These are phyloP conservation scores for Beauveria caledonica DNA, from an alignment of 2,329 filamentous ascomycete species.

Conservation along the genomic window DNA sequence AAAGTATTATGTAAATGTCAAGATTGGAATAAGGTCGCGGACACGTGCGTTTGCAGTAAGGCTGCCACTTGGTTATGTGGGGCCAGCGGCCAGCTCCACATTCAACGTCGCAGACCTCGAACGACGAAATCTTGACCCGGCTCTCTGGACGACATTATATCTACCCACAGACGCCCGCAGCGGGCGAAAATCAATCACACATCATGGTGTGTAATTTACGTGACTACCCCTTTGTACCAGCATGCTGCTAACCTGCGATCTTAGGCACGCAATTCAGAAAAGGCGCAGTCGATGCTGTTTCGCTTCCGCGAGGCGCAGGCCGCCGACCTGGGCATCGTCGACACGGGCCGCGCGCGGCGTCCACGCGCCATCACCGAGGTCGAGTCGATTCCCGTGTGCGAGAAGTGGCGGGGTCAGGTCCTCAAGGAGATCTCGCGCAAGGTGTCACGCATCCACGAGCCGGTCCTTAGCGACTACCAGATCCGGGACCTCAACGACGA, in stretches of 20 bases:
- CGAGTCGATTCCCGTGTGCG: constrained; percentile 74
- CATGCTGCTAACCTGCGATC: constrained; percentile 10
- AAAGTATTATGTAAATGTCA: neutral
- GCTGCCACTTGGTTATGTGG: neutral
- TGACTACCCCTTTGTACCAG: neutral
- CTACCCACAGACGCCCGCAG: neutral
- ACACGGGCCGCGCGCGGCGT: constrained; percentile 79
- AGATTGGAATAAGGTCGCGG: neutral
- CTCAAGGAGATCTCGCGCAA: constrained; percentile 96
- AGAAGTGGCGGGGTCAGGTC: constrained; percentile 97
- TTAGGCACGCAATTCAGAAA: constrained; percentile 93
- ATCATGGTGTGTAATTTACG: neutral
- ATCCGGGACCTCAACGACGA: constrained; percentile 97
- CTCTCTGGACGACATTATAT: neutral
- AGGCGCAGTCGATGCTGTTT: constrained; percentile 99
- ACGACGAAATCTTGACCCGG: neutral
- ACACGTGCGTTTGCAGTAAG: neutral
- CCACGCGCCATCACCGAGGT: constrained; percentile 88
- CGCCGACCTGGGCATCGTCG: constrained; percentile 90
- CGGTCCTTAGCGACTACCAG: constrained; percentile 87
- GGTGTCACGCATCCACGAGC: constrained; percentile 90
- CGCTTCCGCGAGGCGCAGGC: constrained; percentile 98
- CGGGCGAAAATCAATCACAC: neutral
- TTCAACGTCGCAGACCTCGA: neutral
- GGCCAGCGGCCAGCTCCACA: neutral